These are phyloP conservation scores for Cercospora beticola DNA, from an alignment of 2,329 filamentous ascomycete genomes.

Conservation along the genomic window DNA sequence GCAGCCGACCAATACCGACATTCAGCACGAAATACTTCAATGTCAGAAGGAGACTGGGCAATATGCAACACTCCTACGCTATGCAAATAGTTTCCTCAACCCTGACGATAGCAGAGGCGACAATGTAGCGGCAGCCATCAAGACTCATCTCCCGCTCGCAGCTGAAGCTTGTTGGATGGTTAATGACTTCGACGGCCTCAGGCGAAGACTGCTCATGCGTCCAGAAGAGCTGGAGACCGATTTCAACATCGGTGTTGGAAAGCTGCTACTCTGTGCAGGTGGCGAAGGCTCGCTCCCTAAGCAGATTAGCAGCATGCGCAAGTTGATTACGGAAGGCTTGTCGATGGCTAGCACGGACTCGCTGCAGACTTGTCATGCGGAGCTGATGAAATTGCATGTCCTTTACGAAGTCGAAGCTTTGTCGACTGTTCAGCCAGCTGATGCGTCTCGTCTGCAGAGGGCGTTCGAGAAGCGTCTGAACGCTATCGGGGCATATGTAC, in stretches of 20 bases:
- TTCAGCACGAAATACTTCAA: constrained; percentile 78
- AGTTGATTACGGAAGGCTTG: constrained; percentile 69
- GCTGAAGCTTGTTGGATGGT: constrained; percentile 92
- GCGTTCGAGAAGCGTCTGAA: constrained; percentile 67
- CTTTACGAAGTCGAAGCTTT: constrained; percentile 84
- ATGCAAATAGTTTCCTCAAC: constrained; percentile 69
- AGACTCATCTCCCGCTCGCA: constrained; percentile 66
- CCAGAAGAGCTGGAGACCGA: constrained; percentile 51
- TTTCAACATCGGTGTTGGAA: constrained; percentile 80
- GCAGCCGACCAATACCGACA: constrained; percentile 70
- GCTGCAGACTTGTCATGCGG: constrained; percentile 77
- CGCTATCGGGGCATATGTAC: constrained; percentile 80
- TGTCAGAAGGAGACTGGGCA: constrained; percentile 96
- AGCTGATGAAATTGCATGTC: constrained; percentile 82
- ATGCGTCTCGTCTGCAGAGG: constrained; percentile 16
- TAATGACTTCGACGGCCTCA: constrained; percentile 73
- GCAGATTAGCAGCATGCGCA: constrained; percentile 64
- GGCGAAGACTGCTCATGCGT: constrained; percentile 53
- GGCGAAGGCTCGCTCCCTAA: constrained; percentile 54
- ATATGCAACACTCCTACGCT: constrained; percentile 70
- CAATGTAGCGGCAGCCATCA: constrained; percentile 9
- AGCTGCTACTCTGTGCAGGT: constrained; percentile 60
- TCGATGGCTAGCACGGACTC: constrained; percentile 76
- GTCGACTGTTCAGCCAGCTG: constrained; percentile 42
- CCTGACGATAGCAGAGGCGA: constrained; percentile 2